Evolutionary conservation across 1,139 yeast species (phyloP).

Genomic region (Candida sp.): DNA sequence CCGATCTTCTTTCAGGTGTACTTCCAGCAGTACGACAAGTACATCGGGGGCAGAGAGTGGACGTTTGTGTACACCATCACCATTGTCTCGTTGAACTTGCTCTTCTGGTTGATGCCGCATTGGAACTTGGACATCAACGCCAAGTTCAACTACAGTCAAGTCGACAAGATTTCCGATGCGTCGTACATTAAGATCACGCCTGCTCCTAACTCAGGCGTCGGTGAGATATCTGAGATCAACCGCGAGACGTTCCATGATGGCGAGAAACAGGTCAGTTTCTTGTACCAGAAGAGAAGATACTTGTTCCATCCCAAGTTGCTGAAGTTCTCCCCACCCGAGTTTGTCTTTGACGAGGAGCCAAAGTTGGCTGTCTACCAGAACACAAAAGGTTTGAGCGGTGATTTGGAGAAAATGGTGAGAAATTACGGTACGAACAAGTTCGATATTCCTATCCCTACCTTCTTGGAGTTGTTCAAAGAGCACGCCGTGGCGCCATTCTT

Average conservation of each 20-base stretch:
- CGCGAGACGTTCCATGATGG: slow-evolving; percentile 65
- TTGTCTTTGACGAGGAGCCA: slow-evolving; percentile 69
- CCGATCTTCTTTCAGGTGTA: slow-evolving; percentile 77
- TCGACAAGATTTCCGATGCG: slow-evolving; percentile 63
- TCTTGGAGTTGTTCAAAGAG: slow-evolving; percentile 88
- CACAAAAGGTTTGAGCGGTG: slow-evolving; percentile 66
- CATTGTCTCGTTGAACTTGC: slow-evolving; percentile 70
- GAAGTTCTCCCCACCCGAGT: slow-evolving; percentile 82
- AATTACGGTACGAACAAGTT: slow-evolving; percentile 84
- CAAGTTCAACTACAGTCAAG: slow-evolving; percentile 66
- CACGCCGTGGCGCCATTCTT: slow-evolving; percentile 99
- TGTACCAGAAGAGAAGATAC: slow-evolving; percentile 93
- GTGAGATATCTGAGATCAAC: slow-evolving; percentile 73
- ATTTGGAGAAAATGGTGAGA: slow-evolving; percentile 57
- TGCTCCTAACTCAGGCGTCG: slow-evolving; percentile 83
- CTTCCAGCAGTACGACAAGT: slow-evolving; percentile 70
- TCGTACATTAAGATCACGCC: slow-evolving; percentile 78
- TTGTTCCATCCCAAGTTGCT: slow-evolving; percentile 60
- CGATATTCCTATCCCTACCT: slow-evolving; percentile 96
- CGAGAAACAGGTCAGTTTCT: slow-evolving; percentile 69
- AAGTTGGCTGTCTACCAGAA: slow-evolving; percentile 61
- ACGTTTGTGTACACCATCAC: slow-evolving; percentile 87
- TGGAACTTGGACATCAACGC: slow-evolving; percentile 85
- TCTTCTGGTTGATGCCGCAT: slow-evolving; percentile 91
- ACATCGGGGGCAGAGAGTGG: slow-evolving; percentile 84